Evolutionary conservation across 257 asterid species (phyloP).

Genomic region (Ehretia macrophylla): DNA sequence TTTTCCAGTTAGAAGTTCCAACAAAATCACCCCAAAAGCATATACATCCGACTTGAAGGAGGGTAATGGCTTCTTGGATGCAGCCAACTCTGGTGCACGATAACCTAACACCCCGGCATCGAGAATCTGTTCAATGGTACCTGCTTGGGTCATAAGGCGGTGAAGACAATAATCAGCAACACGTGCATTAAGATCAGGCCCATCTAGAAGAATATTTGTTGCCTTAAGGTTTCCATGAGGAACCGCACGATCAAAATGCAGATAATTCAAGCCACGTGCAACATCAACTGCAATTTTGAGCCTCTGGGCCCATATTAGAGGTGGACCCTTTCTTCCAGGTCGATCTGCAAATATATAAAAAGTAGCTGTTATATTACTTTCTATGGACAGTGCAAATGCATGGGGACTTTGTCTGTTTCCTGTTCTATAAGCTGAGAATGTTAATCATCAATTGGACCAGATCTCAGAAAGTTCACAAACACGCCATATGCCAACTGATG

Average conservation of each 20-base stretch:
- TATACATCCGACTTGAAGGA: constrained; percentile 92
- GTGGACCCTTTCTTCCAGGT: constrained; percentile 82
- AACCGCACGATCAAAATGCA: constrained; percentile 93
- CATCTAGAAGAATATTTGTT: constrained; percentile 74
- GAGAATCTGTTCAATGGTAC: constrained; percentile 84
- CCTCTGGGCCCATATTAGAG: constrained; percentile 81
- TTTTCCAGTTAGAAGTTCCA: constrained; percentile 84
- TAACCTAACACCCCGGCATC: constrained; percentile 93
- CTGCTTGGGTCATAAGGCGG: constrained; percentile 94
- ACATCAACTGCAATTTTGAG: constrained; percentile 91
- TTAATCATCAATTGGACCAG: not conserved
- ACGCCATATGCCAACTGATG: no score
- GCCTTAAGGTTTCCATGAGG: constrained; percentile 98
- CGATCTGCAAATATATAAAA: constrained; percentile 51
- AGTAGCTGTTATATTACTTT: not conserved
- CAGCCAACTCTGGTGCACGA: constrained; percentile 90
- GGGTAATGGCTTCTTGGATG: constrained; percentile 80
- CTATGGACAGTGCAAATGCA: not conserved
- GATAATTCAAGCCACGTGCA: constrained; percentile 98
- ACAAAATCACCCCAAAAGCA: constrained; percentile 81
- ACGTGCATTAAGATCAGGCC: constrained; percentile 77
- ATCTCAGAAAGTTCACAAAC: not conserved
- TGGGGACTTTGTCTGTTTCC: not conserved
- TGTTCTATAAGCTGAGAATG: not conserved
- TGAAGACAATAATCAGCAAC: constrained; percentile 94